Percentiles rank a stretch among this genome's conserved stretches.
Conservation (phyloP, 495 filamentous ascomycete species). For the Penicillium bovifimosum region DNA sequence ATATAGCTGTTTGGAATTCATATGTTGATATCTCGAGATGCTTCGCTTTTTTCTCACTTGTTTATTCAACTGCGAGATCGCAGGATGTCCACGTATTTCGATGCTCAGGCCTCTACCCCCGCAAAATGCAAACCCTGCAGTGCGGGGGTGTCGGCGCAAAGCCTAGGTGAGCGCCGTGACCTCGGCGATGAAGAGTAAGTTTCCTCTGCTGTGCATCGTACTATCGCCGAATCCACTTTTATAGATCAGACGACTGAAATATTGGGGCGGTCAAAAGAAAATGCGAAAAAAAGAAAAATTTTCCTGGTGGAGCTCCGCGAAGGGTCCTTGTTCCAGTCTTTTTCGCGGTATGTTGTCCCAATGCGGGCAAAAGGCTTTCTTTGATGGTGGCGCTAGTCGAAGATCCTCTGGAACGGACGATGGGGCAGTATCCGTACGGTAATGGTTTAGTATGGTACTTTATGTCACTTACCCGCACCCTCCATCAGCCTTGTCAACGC, state of each 20-base stretch:
- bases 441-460: constrained; percentile 13
- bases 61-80: background rate
- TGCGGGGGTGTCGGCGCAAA: constrained; percentile 15
- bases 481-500: background rate
- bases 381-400: constrained; percentile 3
- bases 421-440: background rate
- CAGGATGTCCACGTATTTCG: background rate
- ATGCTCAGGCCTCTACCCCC: constrained; percentile 14
- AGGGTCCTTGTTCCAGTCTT: constrained; percentile 11
- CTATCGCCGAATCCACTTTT: background rate
- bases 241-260: constrained; percentile 1
- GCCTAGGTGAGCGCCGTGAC: constrained; percentile 1
- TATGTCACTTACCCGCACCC: constrained; percentile 10
- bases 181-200: background rate
- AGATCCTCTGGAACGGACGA: constrained; percentile 2
- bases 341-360: constrained; percentile 18
- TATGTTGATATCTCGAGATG: background rate
- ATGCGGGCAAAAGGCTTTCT: constrained; percentile 21
- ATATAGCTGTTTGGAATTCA: background rate
- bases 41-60: background rate
- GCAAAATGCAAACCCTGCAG: constrained; percentile 20
- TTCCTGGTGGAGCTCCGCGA: constrained; percentile 13
- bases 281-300: constrained; percentile 18
- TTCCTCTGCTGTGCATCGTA: background rate
- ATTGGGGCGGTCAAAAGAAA: background rate